Conservation (phyloP, 768 basidiomycete species). For the Coprinopsis cinerea region DNA sequence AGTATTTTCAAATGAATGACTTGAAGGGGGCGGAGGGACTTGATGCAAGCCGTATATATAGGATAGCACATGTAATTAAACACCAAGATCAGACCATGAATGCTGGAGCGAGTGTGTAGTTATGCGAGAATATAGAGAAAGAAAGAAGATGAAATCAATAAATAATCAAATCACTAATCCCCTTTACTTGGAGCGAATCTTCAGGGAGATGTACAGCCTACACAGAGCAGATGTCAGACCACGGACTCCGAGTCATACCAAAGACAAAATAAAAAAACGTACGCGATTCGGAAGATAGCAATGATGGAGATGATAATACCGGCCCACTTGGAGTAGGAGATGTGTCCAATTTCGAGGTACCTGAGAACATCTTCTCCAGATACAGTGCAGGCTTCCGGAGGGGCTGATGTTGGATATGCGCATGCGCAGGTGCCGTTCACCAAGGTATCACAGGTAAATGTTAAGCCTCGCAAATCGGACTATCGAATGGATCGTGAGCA, state of each 20-base stretch:
- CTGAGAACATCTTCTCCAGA: slow-evolving; percentile 45
- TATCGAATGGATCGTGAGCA: slow-evolving; percentile 22
- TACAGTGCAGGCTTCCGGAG: slow-evolving; percentile 37
- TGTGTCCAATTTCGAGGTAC: slow-evolving; percentile 38
- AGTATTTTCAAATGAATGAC: too few relatives aligned
- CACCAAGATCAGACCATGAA: too few relatives aligned
- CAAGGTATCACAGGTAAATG: slow-evolving; percentile 34
- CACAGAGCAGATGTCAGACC: too few relatives aligned
- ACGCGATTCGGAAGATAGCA: slow-evolving; percentile 39
- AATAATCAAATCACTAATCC: too few relatives aligned
- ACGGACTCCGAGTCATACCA: too few relatives aligned
- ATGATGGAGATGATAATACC: slow-evolving; percentile 41
- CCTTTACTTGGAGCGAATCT: too few relatives aligned
- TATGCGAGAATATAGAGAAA: too few relatives aligned
- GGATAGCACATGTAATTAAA: too few relatives aligned
- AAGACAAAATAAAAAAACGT: slow-evolving; percentile 14
- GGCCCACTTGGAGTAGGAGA: slow-evolving; percentile 40
- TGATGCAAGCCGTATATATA: too few relatives aligned
- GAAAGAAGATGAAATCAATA: too few relatives aligned
- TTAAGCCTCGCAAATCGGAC: slow-evolving; percentile 44
- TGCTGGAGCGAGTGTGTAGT: too few relatives aligned
- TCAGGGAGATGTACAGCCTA: background rate
- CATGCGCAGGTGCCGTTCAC: slow-evolving; percentile 36
- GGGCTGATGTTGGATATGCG: slow-evolving; percentile 44
- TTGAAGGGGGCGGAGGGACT: too few relatives aligned